Evolutionary conservation across 148 eudicot species (phyloP).

Genomic region (Rhododendron ferrugineum): DNA sequence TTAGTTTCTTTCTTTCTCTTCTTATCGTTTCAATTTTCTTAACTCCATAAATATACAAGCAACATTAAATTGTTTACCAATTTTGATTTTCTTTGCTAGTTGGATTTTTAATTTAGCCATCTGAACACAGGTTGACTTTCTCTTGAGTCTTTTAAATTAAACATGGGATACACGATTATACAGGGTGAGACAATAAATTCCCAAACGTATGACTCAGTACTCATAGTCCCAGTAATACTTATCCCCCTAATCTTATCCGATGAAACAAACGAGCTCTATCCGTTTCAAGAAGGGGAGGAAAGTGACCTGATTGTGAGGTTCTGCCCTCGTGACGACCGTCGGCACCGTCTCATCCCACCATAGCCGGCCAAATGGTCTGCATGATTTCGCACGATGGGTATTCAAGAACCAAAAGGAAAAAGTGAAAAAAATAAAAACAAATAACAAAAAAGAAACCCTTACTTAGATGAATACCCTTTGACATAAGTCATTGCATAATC

Average conservation of each 20-base stretch:
- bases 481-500: constrained; percentile 75
- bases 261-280: background rate
- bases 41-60: too few species aligned
- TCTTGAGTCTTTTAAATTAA: too few species aligned
- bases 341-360: constrained; percentile 95
- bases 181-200: background rate
- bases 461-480: constrained; percentile 62
- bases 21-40: background rate
- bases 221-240: background rate
- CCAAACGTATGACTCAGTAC: background rate
- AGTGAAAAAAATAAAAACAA: background rate
- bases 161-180: background rate
- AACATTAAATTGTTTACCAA: too few species aligned
- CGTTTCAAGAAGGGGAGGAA: background rate
- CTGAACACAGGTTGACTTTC: too few species aligned
- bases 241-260: background rate
- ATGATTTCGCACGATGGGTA: background rate
- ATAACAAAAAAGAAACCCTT: constrained; percentile 16
- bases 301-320: constrained; percentile 76
- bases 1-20: too few species aligned
- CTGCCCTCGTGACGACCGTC: constrained; percentile 82
- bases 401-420: background rate
- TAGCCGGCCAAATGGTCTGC: constrained; percentile 78
- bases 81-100: too few species aligned
- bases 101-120: too few species aligned